phyloP scores from a whole-genome alignment of 306 rosid genomes.

The Spatholobus suberectus region DNA sequence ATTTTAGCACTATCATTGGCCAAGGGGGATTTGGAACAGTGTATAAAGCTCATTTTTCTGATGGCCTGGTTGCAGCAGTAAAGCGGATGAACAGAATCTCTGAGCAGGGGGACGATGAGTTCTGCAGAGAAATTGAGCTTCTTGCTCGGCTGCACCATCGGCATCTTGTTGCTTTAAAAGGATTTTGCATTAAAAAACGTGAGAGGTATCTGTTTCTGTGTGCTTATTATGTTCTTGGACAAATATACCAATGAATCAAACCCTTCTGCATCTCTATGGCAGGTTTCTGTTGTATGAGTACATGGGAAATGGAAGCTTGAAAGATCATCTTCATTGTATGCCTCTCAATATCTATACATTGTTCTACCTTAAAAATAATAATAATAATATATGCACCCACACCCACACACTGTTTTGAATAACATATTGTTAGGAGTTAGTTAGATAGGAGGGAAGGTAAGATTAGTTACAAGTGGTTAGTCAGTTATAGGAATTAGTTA shows the following conservation, averaged over 20 bases:
- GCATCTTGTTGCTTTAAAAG: slow-evolving; percentile 90
- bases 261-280: slow-evolving; percentile 50
- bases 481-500: too few relatives aligned
- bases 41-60: slow-evolving; percentile 81
- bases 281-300: slow-evolving; percentile 95
- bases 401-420: slow-evolving; percentile 33
- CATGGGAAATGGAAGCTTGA: slow-evolving; percentile 98
- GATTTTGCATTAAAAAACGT: slow-evolving; percentile 76
- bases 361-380: slow-evolving; percentile 3
- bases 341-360: slow-evolving; percentile 46
- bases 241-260: slow-evolving; percentile 35
- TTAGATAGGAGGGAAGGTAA: too few relatives aligned
- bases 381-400: too few relatives aligned
- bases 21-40: slow-evolving; percentile 98
- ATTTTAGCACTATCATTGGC: slow-evolving; percentile 79
- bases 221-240: slow-evolving; percentile 42
- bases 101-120: slow-evolving; percentile 90
- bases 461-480: too few relatives aligned
- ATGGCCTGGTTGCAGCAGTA: slow-evolving; percentile 79
- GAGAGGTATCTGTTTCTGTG: slow-evolving; percentile 69
- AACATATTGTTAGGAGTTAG: too few relatives aligned
- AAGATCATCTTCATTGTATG: slow-evolving; percentile 99
- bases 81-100: slow-evolving; percentile 87
- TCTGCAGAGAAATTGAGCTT: slow-evolving; percentile 90
- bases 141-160: slow-evolving; percentile 96